Base-by-base conservation (phyloP, 1,284 basidiomycete genomes). In the Ganoderma meredithae region DNA sequence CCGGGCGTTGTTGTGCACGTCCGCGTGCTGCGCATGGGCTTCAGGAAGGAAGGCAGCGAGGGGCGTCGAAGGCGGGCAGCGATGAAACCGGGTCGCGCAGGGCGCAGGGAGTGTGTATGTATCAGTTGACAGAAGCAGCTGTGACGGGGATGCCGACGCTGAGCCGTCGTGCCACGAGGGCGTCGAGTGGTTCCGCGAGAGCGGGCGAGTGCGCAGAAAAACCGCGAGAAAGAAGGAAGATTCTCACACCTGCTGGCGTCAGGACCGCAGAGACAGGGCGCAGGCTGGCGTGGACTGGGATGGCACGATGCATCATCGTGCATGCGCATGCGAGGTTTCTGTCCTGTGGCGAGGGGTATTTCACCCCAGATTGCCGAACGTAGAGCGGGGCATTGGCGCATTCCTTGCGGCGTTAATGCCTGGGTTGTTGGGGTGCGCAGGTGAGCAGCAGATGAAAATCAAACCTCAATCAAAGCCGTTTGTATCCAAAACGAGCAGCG, bases 171-270 rank as follows among this genome's bases (percentile, higher is more conserved):
- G 56, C 59, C 56, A 60, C 64, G 67, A 60, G 59, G 52, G 52
- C 60, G 63, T 33, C 22, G 58, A 58, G 56, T 61, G 68, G 62
- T 66, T 66, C 68, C 64, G 66, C 44, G 59, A 64, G 64, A 64
- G 62, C 63, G 63, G 49, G 63, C 66, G 66, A 62, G 67, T 49
- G 56, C 63, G 65, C 63, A 70, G 59, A 53, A 47, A 49, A 64
- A 63, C 68, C 72, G 72, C 72, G 72, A 71, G 72, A 72, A 71
- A 44, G 58, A 55, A 43, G 22, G 31, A 60, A 60, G 60, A 47
- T 73, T 73, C 72, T 70, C 72, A 73, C 72, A 73, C 64, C 69
- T 68, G 67, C 65, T 72, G 60, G 64, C 67, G 65, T 68, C 71
- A 66, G 64, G 68, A 67, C 66, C 67, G 61, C 62, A 67, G 64